Percentiles rank a stretch among this genome's conserved stretches.
phyloP scores from a whole-genome alignment of 2,329 filamentous ascomycete genomes.

The Colletotrichum shisoi region DNA sequence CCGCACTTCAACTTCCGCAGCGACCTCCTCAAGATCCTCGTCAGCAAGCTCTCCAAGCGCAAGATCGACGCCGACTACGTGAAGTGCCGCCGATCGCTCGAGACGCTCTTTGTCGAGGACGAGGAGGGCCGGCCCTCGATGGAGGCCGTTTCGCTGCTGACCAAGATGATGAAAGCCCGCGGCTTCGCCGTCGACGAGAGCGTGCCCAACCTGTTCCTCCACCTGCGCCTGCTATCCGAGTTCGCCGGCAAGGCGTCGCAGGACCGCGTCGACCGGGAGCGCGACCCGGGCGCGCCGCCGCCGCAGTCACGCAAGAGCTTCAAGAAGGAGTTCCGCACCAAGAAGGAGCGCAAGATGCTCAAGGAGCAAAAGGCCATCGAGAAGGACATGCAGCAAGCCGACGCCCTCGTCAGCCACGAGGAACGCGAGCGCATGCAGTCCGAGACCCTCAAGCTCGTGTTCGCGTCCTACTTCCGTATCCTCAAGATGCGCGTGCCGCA shows the following conservation, averaged over 20 bases:
- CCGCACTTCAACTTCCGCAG: conserved; percentile 97
- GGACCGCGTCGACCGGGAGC: conserved; percentile 71
- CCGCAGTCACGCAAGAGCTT: conserved; percentile 69
- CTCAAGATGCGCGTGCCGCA: conserved; percentile 81
- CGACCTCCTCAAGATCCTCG: conserved; percentile 86
- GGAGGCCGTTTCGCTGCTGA: conserved; percentile 82
- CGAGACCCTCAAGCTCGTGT: conserved; percentile 94
- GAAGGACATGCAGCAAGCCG: conserved; percentile 91
- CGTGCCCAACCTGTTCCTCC: conserved; percentile 88
- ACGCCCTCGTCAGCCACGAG: conserved; percentile 89
- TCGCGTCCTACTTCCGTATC: conserved; percentile 93
- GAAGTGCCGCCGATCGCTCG: conserved; percentile 79
- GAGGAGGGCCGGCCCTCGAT: conserved; percentile 89
- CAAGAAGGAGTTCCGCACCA: conserved; percentile 87
- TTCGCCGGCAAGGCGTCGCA: conserved; percentile 85
- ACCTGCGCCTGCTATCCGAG: conserved; percentile 85
- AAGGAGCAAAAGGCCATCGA: conserved; percentile 88
- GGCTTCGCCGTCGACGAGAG: conserved; percentile 84
- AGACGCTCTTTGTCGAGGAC: conserved; percentile 83
- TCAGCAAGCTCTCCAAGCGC: conserved; percentile 79
- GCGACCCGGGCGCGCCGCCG: conserved; percentile 41
- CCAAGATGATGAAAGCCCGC: conserved; percentile 93
- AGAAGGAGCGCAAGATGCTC: conserved; percentile 80
- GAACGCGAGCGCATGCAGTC: conserved; percentile 93
- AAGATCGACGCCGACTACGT: conserved; percentile 76